Evolutionary conservation across 305 asterid species (phyloP).

Genomic region (Fraxinus paxiana): DNA sequence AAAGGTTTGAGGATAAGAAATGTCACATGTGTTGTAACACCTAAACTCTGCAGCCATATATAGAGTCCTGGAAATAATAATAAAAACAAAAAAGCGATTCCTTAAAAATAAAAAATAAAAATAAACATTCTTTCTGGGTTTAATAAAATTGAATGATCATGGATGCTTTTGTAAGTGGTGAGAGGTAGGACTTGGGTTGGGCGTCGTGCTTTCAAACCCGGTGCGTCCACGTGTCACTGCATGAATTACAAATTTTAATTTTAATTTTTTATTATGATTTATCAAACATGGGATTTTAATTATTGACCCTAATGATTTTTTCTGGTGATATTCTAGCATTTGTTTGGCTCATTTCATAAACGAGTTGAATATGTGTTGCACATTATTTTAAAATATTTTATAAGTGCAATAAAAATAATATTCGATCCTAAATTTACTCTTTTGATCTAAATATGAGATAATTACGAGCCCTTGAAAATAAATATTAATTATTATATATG

Average conservation of each 20-base stretch:
- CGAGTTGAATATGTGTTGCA: too few relatives aligned
- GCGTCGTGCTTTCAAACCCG: not conserved
- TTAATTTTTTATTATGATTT: not conserved
- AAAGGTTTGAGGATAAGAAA: not conserved
- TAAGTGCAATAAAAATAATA: not conserved
- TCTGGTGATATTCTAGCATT: not conserved
- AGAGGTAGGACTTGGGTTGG: not conserved
- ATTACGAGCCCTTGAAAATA: not conserved
- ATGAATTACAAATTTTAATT: not conserved
- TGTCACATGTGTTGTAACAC: not conserved
- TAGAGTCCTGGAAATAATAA: not conserved
- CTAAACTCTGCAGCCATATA: not conserved
- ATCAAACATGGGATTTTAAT: not conserved
- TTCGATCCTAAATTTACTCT: not conserved
- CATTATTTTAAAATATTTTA: too few relatives aligned
- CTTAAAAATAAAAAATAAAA: not conserved
- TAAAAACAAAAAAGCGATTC: not conserved
- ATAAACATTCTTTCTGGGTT: not conserved
- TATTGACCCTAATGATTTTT: not conserved
- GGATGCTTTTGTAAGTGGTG: not conserved
- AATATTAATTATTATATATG: too few relatives aligned
- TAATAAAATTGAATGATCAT: not conserved
- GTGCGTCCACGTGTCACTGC: slow-evolving; percentile 3
- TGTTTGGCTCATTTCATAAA: not conserved
- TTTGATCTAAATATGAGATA: not conserved